Percentiles rank a stretch among this genome's conserved stretches.
Conservation (phyloP, 805 yeast genomes). For the Wickerhamiella slavikovae region DNA sequence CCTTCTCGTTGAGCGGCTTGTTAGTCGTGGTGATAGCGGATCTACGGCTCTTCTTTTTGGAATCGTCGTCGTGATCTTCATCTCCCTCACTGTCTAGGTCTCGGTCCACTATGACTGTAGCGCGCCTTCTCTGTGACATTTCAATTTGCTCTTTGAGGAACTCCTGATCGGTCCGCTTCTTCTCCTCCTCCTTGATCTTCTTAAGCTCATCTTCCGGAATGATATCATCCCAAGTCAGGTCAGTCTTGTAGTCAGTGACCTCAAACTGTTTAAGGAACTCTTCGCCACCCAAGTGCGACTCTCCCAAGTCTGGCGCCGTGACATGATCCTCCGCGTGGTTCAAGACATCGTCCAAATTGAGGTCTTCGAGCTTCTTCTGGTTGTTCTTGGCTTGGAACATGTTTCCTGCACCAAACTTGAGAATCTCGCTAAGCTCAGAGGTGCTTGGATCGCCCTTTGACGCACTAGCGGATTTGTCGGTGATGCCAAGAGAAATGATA, state of each 20-base stretch:
- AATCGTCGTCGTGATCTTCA: conserved; percentile 13
- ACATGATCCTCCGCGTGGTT: conserved; percentile 94
- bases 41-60: conserved; percentile 11
- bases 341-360: conserved; percentile 87
- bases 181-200: conserved; percentile 79
- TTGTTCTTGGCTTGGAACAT: conserved; percentile 94
- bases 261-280: conserved; percentile 93
- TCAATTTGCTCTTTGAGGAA: conserved; percentile 78
- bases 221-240: conserved; percentile 97
- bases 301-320: conserved; percentile 91
- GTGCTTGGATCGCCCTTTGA: conserved; percentile 33
- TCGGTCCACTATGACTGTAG: conserved; percentile 55
- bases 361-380: conserved; percentile 84
- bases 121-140: conserved; percentile 62
- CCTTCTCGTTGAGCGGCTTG: conserved; percentile 57
- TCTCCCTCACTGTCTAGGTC: conserved; percentile 36
- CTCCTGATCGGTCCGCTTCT: conserved; percentile 66
- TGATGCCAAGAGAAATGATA: conserved; percentile 84
- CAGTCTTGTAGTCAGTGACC: conserved; percentile 96
- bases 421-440: conserved; percentile 74
- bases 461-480: conserved; percentile 43
- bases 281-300: conserved; percentile 95
- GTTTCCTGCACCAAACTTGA: conserved; percentile 95
- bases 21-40: too few relatives aligned
- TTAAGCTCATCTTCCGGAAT: conserved; percentile 86